Conservation (phyloP, 1,284 basidiomycete species). For the Fomitopsis pinicola region DNA sequence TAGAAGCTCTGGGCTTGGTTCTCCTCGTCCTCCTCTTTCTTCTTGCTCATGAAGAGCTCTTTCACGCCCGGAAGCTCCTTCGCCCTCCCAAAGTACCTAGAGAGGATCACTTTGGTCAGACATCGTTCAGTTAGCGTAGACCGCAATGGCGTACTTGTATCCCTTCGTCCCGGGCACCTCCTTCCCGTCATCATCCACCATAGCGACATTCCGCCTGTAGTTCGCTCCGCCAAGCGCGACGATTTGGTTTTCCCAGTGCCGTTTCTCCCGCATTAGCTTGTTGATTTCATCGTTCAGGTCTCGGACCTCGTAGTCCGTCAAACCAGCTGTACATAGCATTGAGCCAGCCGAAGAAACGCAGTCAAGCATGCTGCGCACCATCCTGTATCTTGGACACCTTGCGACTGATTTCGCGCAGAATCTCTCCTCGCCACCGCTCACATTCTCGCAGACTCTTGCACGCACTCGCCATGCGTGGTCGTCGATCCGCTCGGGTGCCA, state of each 20-base stretch:
- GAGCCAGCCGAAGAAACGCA: background rate
- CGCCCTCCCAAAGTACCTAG: conserved; percentile 93
- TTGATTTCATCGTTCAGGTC: conserved; percentile 99
- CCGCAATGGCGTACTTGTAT: conserved; percentile 72
- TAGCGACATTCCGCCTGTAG: conserved; percentile 86
- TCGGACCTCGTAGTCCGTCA: conserved; percentile 95
- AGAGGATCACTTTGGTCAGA: background rate
- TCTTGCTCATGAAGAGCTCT: conserved; percentile 85
- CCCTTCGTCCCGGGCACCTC: conserved; percentile 97
- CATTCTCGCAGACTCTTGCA: conserved; percentile 92
- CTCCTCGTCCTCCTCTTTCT: conserved; percentile 83
- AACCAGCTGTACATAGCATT: conserved; percentile 54
- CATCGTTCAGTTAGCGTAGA: background rate
- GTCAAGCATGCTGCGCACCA: conserved; percentile 45
- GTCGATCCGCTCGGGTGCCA: conserved; percentile 72
- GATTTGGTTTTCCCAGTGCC: conserved; percentile 98
- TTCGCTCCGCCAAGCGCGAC: conserved; percentile 94
- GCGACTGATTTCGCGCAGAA: conserved; percentile 88
- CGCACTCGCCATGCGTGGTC: conserved; percentile 86
- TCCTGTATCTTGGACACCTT: conserved; percentile 99
- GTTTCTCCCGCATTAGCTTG: conserved; percentile 90
- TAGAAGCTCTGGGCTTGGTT: conserved; percentile 75
- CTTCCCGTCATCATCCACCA: conserved; percentile 91
- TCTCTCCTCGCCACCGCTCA: conserved; percentile 95
- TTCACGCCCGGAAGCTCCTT: conserved; percentile 95